Evolutionary conservation across 192 early-diverging fungal species (phyloP).

Genomic region (Podila minutissima): DNA sequence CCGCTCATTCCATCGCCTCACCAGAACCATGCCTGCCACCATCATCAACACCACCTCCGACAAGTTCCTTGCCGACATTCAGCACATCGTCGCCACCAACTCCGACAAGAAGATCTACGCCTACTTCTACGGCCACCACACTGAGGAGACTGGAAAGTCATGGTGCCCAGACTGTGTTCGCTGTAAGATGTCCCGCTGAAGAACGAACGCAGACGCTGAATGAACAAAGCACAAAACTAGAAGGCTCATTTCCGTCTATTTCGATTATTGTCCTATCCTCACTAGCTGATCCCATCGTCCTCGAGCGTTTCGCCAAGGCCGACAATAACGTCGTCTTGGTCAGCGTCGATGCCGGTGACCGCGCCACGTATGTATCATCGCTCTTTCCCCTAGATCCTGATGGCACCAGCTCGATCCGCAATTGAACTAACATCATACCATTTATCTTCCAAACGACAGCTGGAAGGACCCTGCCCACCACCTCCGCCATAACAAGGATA

Average conservation of each 20-base stretch:
- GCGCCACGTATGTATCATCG: conserved; percentile 36
- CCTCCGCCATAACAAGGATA: conserved; percentile 29
- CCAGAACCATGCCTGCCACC: conserved; percentile 35
- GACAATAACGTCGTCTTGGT: conserved; percentile 32
- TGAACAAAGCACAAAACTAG: not conserved
- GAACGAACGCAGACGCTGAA: not conserved
- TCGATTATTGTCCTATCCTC: not conserved
- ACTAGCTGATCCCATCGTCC: conserved; percentile 29
- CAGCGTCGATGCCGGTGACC: conserved; percentile 35
- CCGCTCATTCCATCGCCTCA: not conserved
- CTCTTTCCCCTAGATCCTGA: not conserved
- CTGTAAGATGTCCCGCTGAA: conserved; percentile 5
- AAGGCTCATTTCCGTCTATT: not conserved
- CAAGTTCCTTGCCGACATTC: conserved; percentile 18
- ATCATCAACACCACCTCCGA: conserved; percentile 25
- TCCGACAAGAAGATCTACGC: conserved; percentile 35
- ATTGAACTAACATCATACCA: no score
- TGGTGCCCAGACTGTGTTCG: conserved; percentile 57
- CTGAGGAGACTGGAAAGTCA: conserved; percentile 53
- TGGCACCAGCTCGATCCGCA: not conserved
- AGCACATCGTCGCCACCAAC: conserved; percentile 27
- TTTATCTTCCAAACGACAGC: not conserved
- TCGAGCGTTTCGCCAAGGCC: conserved; percentile 26
- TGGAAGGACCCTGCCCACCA: conserved; percentile 47
- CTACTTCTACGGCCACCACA: conserved; percentile 37